Evolutionary conservation across 2,329 filamentous ascomycete species (phyloP), one percentile per base, ranked within the genome.

Genomic region (Boeremia lycopersici): DNA sequence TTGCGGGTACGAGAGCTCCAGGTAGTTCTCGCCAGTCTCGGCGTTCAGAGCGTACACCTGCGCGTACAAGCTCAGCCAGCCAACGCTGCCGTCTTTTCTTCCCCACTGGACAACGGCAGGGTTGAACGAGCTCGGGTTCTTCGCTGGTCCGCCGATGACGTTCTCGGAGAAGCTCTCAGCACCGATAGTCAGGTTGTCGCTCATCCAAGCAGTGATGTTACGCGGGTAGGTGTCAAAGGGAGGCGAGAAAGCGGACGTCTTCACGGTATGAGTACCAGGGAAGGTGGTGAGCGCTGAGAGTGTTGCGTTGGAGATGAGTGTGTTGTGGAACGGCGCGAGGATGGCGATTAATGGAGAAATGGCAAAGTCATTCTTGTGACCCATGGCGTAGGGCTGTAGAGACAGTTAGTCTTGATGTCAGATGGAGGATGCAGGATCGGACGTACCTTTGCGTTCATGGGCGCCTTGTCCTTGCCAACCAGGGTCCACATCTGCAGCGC

Each of bases 21-120:
- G 70, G 0, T 79, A 59, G 2, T 53, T 53, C 11, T 64, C 59
- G 1, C 62, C 58, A 0, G 64, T 70, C 5, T 48, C 43, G 10
- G 62, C 71, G 35, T 57, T 45, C 11, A 74, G 44, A 4, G 65
- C 65, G 13, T 56, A 59, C 0, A 64, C 65, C 33, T 72, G 65
- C 2, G 71, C 63, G 38, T 73, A 70, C 23, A 74, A 17, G 2
- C 56, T 70, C 11, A 72, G 29, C 62, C 64, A 71, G 4, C 72
- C 72, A 0, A 74, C 68, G 31, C 45, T 68, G 0, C 61, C 65
- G 29, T 72, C 69, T 13, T 59, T 57, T 0, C 71, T 46, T 9
- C 76, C 66, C 86, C 85, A 88, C 62, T 88, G 85, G 0, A 84
- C 78, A 6, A 87, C 81, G 0, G 82, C 82, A 0, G 85, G 85